Percentiles rank a stretch among this genome's conserved stretches.
Conservation (phyloP, 441 rosid genomes). For the Erodium texanum region DNA sequence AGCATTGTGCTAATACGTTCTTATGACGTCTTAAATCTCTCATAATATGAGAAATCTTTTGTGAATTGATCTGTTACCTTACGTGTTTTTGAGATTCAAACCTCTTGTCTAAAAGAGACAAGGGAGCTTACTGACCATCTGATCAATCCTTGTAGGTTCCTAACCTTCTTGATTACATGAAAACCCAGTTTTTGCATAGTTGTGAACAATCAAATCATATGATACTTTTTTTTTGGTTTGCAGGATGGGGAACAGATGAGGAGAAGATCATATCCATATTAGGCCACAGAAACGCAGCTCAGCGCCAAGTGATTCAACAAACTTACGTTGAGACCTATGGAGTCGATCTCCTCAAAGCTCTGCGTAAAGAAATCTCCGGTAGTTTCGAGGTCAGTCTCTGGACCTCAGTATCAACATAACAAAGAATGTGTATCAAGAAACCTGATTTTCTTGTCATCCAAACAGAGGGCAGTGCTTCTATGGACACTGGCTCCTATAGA, state of each 20-base stretch:
- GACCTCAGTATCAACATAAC: too few relatives aligned
- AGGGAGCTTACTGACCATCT: too few relatives aligned
- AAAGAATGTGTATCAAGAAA: too few relatives aligned
- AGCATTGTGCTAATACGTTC: too few relatives aligned
- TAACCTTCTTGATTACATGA: too few relatives aligned
- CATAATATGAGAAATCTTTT: too few relatives aligned
- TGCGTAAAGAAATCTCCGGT: conserved; percentile 60
- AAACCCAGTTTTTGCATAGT: too few relatives aligned
- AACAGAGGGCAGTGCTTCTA: conserved; percentile 48
- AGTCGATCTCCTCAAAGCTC: conserved; percentile 72
- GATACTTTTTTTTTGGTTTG: background rate
- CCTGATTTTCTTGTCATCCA: background rate
- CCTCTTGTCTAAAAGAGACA: too few relatives aligned
- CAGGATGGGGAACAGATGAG: conserved; percentile 98
- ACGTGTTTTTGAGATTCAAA: too few relatives aligned
- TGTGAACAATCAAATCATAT: too few relatives aligned
- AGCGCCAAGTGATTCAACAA: conserved; percentile 52
- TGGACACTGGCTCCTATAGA: conserved; percentile 72
- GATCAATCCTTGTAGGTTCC: too few relatives aligned
- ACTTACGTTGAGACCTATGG: conserved; percentile 56
- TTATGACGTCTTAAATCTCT: background rate
- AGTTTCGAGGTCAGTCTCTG: conserved; percentile 59
- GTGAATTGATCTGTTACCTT: background rate
- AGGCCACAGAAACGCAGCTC: conserved; percentile 72
- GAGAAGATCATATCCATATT: conserved; percentile 70